Evolutionary conservation across 306 rosid genomes (phyloP).

Genomic region (Castanospermum australe): DNA sequence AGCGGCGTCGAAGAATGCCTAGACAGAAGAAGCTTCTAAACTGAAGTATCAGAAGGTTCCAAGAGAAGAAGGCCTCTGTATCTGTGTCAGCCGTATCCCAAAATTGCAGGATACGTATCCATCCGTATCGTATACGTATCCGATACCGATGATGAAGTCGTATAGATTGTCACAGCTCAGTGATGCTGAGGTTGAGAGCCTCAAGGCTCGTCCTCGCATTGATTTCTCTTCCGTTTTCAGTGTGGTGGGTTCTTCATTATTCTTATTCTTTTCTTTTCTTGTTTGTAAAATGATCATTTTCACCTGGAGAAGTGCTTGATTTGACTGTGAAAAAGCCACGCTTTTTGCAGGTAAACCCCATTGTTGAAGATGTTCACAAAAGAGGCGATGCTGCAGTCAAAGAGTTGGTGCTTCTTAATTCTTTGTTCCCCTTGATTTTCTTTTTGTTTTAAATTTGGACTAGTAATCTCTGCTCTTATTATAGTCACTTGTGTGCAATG

Average conservation of each 20-base stretch:
- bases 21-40: too few species aligned
- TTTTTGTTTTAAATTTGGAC: background rate
- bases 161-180: slow-evolving; percentile 65
- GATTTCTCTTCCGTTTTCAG: slow-evolving; percentile 79
- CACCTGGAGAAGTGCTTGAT: background rate
- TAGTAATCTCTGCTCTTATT: background rate
- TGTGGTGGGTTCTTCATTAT: slow-evolving; percentile 34
- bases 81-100: too few species aligned
- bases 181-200: slow-evolving; percentile 50
- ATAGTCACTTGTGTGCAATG: background rate
- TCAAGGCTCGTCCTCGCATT: slow-evolving; percentile 77
- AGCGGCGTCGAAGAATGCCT: too few species aligned
- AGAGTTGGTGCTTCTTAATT: slow-evolving; percentile 42
- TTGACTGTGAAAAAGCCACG: background rate
- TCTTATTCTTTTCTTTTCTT: background rate
- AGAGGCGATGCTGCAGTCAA: slow-evolving; percentile 70
- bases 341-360: slow-evolving; percentile 62
- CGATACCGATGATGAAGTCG: slow-evolving; percentile 67
- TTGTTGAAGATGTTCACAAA: slow-evolving; percentile 58
- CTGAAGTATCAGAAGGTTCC: too few species aligned
- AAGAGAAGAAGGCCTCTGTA: too few species aligned
- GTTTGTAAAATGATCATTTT: background rate
- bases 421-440: background rate
- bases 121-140: too few species aligned
- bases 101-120: too few species aligned